Conservation (phyloP, 179 eudicot genomes). For the Nepenthes alata region DNA sequence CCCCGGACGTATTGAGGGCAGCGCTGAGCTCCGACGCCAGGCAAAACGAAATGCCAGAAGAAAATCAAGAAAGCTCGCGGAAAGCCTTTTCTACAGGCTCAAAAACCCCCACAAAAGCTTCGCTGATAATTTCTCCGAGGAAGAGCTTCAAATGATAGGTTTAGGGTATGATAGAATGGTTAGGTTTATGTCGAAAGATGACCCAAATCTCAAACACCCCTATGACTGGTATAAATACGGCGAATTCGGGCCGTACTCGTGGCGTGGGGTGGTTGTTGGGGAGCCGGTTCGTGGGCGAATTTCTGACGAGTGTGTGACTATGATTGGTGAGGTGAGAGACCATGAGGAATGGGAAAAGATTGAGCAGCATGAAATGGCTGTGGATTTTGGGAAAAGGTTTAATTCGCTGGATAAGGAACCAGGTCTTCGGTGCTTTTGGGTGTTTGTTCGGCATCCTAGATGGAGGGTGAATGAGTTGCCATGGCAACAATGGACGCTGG, state of each 20-base stretch:
- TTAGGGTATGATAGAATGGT: conserved; percentile 93
- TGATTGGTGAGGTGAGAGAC: conserved; percentile 60
- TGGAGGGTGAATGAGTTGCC: conserved; percentile 86
- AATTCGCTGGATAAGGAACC: conserved; percentile 28
- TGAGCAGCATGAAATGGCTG: conserved; percentile 68
- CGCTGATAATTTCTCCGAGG: conserved; percentile 82
- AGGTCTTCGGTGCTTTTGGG: conserved; percentile 61
- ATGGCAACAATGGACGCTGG: conserved; percentile 98
- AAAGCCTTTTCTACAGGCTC: conserved; percentile 71
- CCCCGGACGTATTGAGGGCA: conserved; percentile 54
- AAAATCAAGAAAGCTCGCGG: conserved; percentile 49
- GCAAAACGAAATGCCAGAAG: conserved; percentile 57
- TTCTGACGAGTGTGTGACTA: conserved; percentile 53
- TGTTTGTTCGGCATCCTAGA: conserved; percentile 81
- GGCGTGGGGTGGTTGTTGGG: conserved; percentile 90
- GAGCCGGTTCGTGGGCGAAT: conserved; percentile 74
- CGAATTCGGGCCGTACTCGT: conserved; percentile 80
- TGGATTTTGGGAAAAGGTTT: conserved; percentile 52
- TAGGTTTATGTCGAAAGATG: conserved; percentile 87
- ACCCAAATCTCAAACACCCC: conserved; percentile 79
- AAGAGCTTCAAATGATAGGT: conserved; percentile 87
- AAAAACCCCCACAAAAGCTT: conserved; percentile 65
- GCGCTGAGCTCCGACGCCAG: conserved; percentile 62
- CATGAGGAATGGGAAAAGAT: conserved; percentile 96
- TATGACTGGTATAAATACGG: conserved; percentile 96